Percentiles rank a stretch among this genome's conserved stretches.
phyloP scores from a whole-genome alignment of 2,329 filamentous ascomycete genomes.

The Allantophomopsis lycopodina region DNA sequence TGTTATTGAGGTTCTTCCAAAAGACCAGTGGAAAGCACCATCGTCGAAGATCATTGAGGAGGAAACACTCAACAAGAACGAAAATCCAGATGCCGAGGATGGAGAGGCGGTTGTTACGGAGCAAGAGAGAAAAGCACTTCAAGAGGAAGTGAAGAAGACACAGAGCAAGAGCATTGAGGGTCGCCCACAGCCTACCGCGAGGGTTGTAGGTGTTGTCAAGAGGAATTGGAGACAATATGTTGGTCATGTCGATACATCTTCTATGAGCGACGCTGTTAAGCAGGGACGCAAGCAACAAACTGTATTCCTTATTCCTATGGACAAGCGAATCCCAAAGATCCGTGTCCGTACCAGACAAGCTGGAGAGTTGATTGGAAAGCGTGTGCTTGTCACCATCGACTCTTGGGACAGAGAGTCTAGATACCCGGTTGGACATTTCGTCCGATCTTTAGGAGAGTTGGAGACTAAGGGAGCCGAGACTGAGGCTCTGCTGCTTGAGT shows the following conservation, averaged over 20 bases:
- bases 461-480: conserved; percentile 98
- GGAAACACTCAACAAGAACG: conserved; percentile 79
- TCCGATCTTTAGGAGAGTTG: conserved; percentile 81
- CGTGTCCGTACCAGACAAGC: conserved; percentile 84
- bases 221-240: conserved; percentile 98
- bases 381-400: conserved; percentile 86
- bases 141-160: conserved; percentile 80
- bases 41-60: conserved; percentile 95
- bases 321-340: conserved; percentile 95
- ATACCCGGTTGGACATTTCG: conserved; percentile 86
- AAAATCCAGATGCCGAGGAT: conserved; percentile 79
- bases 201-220: conserved; percentile 83
- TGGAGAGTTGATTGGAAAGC: conserved; percentile 76
- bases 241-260: conserved; percentile 82
- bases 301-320: conserved; percentile 94
- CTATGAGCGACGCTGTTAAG: conserved; percentile 57
- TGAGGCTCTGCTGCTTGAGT: conserved; percentile 84
- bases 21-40: conserved; percentile 93
- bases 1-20: conserved; percentile 82
- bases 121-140: conserved; percentile 71
- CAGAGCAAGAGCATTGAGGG: conserved; percentile 67
- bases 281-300: conserved; percentile 79
- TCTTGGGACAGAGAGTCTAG: conserved; percentile 89
- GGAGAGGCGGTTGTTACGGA: conserved; percentile 70
- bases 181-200: conserved; percentile 77